Conservation (phyloP, 306 rosid species). For the Spatholobus suberectus region DNA sequence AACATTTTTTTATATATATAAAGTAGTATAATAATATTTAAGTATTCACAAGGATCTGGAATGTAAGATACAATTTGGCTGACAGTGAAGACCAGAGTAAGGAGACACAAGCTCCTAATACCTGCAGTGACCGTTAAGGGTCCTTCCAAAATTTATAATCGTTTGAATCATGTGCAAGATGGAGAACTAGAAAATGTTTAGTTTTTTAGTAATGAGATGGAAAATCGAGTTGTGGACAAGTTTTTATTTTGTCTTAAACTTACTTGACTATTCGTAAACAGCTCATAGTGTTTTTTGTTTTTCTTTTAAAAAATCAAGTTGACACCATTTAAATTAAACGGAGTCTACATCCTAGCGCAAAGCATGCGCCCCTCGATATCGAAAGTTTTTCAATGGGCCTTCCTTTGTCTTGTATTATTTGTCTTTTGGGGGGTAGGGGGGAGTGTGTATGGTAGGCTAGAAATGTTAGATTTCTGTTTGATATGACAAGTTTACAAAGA, state of each 20-base stretch:
- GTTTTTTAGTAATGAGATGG: not conserved
- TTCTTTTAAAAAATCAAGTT: not conserved
- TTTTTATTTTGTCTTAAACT: not conserved
- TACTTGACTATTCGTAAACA: not conserved
- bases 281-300: not conserved
- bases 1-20: not conserved
- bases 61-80: constrained; percentile 14
- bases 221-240: not conserved
- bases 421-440: no score
- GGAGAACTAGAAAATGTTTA: not conserved
- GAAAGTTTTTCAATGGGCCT: not conserved
- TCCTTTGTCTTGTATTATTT: not conserved
- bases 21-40: not conserved
- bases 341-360: not conserved
- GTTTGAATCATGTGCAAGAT: constrained; percentile 33
- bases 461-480: no score
- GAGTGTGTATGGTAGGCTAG: no score
- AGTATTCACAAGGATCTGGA: not conserved
- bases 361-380: not conserved
- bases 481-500: no score
- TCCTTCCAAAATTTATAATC: constrained; percentile 37
- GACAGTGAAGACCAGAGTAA: not conserved
- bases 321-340: not conserved
- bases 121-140: constrained; percentile 55
- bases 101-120: constrained; percentile 20